Conservation (phyloP, 208 protist species). For the Zelonia costaricensis region DNA sequence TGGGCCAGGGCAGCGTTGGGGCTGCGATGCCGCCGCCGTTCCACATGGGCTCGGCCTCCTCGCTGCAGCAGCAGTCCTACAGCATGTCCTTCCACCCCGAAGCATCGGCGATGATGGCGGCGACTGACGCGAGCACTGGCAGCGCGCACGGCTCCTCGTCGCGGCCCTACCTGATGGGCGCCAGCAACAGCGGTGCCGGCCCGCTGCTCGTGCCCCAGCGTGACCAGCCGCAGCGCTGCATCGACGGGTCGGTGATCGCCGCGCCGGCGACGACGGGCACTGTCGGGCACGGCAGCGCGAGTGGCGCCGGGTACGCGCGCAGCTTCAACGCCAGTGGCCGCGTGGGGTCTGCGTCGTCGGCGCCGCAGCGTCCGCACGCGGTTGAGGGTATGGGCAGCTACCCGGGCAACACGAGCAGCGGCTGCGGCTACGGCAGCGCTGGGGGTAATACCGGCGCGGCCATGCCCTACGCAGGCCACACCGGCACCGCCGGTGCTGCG, state of each 20-base stretch:
- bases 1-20: not conserved
- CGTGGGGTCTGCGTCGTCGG: too few relatives aligned
- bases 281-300: too few relatives aligned
- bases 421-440: too few relatives aligned
- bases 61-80: conserved; percentile 9
- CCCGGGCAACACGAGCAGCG: too few relatives aligned
- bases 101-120: not conserved
- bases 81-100: conserved; percentile 1
- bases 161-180: not conserved
- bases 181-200: not conserved
- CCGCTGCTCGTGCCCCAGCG: conserved; percentile 27
- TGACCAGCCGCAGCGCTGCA: not conserved
- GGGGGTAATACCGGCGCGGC: too few relatives aligned
- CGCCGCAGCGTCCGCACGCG: too few relatives aligned
- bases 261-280: not conserved
- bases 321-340: too few relatives aligned
- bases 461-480: too few relatives aligned
- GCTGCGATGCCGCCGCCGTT: not conserved
- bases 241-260: not conserved
- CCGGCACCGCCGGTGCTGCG: too few relatives aligned
- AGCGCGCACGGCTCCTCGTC: conserved; percentile 5
- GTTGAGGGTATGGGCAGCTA: too few relatives aligned
- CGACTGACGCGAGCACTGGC: not conserved
- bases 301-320: too few relatives aligned
- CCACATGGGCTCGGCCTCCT: not conserved